phyloP scores from a whole-genome alignment of 169 alveolate genomes.

The Perkinsus chesapeaki region DNA sequence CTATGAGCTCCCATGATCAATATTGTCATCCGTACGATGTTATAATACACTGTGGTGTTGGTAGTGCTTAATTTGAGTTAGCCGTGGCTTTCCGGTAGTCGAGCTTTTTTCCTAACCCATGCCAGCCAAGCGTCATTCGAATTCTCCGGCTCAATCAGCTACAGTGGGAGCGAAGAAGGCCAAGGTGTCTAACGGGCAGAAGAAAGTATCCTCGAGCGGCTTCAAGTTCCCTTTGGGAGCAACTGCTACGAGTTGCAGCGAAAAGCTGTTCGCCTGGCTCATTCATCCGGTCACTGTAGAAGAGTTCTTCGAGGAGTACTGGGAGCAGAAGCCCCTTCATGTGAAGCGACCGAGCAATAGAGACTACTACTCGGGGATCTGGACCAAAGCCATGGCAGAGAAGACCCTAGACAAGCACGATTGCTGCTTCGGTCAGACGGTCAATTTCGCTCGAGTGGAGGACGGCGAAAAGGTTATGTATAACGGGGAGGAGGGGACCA shows the following conservation, averaged over 20 bases:
- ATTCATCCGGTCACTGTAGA: neutral
- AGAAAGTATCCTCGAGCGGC: neutral
- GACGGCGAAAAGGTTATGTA: neutral
- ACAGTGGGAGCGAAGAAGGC: neutral
- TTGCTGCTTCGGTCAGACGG: neutral
- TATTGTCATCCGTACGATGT: neutral
- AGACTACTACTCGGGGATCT: neutral
- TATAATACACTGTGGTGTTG: neutral
- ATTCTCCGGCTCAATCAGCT: neutral
- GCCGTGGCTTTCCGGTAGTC: neutral
- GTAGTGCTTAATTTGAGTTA: neutral
- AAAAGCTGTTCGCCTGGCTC: neutral
- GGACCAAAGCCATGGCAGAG: neutral
- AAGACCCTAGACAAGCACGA: neutral
- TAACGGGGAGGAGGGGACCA: neutral
- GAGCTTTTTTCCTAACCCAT: neutral
- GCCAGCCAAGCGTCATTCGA: neutral
- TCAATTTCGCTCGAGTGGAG: neutral
- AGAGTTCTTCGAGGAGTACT: neutral
- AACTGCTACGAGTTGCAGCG: neutral
- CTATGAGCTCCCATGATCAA: neutral
- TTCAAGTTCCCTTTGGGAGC: neutral
- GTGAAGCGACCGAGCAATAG: neutral
- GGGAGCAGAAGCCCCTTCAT: constrained; percentile 5
- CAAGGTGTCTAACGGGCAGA: neutral